Percentiles rank a stretch among this genome's conserved stretches.
These are phyloP conservation scores for Coriaria nepalensis DNA, from an alignment of 306 rosid species.

Conservation along the genomic window DNA sequence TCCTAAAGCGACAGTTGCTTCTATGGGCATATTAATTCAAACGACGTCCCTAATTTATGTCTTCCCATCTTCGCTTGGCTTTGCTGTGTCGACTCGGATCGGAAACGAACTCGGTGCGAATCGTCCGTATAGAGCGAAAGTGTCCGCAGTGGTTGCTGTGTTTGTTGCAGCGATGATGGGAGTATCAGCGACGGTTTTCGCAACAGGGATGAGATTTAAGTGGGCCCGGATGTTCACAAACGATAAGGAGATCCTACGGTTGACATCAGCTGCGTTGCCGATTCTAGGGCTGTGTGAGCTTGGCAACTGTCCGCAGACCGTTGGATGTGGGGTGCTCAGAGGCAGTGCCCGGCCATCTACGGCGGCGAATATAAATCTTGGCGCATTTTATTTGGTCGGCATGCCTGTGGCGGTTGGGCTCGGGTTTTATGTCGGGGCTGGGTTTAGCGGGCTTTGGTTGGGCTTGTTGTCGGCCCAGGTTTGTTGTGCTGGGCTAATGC, in stretches of 20 bases:
- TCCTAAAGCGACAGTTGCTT: slow-evolving; percentile 71
- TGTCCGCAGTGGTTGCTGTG: slow-evolving; percentile 47
- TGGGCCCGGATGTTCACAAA: slow-evolving; percentile 70
- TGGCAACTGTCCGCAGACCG: slow-evolving; percentile 95
- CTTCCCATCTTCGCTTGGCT: slow-evolving; percentile 67
- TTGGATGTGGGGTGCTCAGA: slow-evolving; percentile 69
- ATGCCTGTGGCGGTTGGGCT: slow-evolving; percentile 88
- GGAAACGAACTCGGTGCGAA: slow-evolving; percentile 78
- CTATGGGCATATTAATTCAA: slow-evolving; percentile 85
- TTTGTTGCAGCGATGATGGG: slow-evolving; percentile 41
- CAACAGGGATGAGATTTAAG: slow-evolving; percentile 31
- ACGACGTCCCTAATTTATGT: slow-evolving; percentile 80
- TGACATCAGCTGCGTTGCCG: slow-evolving; percentile 60
- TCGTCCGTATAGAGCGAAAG: slow-evolving; percentile 27
- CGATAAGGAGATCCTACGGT: slow-evolving; percentile 39
- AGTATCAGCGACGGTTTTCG: slow-evolving; percentile 40
- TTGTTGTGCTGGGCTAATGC: slow-evolving; percentile 75
- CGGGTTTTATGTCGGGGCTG: slow-evolving; percentile 38
- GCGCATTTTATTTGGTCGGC: slow-evolving; percentile 81
- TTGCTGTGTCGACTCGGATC: slow-evolving; percentile 77
- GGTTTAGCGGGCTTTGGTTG: slow-evolving; percentile 84
- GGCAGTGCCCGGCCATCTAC: slow-evolving; percentile 77
- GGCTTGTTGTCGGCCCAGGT: slow-evolving; percentile 79
- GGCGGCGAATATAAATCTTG: slow-evolving; percentile 68
- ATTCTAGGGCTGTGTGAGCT: slow-evolving; percentile 86